Evolutionary conservation across 2,329 filamentous ascomycete genomes (phyloP).

Genomic region (Monosporascus sp.): DNA sequence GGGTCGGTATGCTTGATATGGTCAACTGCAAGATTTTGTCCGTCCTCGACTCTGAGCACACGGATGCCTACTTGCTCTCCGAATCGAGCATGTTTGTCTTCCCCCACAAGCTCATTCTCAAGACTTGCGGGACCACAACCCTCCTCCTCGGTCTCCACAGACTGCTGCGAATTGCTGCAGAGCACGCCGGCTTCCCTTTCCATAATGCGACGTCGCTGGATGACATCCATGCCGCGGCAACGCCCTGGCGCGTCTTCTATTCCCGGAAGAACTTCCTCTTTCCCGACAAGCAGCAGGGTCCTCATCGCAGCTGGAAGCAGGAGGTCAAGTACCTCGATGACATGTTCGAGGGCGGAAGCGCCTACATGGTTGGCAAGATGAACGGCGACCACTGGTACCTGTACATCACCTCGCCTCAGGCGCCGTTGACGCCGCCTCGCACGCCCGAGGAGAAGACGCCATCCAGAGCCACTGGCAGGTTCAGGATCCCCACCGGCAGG

Average conservation of each 20-base stretch:
- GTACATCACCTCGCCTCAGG: slow-evolving; percentile 87
- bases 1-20: slow-evolving; percentile 95
- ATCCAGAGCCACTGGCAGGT: slow-evolving; percentile 37
- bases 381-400: slow-evolving; percentile 99
- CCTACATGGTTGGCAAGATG: slow-evolving; percentile 99
- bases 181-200: slow-evolving; percentile 83
- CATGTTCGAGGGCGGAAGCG: slow-evolving; percentile 86
- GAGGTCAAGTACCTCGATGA: slow-evolving; percentile 91
- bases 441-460: slow-evolving; percentile 56
- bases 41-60: slow-evolving; percentile 83
- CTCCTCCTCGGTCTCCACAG: slow-evolving; percentile 83
- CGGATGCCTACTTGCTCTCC: slow-evolving; percentile 94
- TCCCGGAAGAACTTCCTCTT: slow-evolving; percentile 98
- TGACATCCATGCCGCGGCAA: slow-evolving; percentile 70
- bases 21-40: slow-evolving; percentile 99
- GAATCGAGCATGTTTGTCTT: slow-evolving; percentile 99
- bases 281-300: slow-evolving; percentile 87
- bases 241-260: slow-evolving; percentile 94
- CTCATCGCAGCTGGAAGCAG: slow-evolving; percentile 95
- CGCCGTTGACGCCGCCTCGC: slow-evolving; percentile 71
- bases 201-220: slow-evolving; percentile 61
- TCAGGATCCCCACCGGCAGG: slow-evolving; percentile 49
- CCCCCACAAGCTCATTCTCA: slow-evolving; percentile 97
- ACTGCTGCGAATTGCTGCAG: slow-evolving; percentile 85
- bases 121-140: slow-evolving; percentile 97